These are phyloP conservation scores for Harringtonia lauricola DNA, from an alignment of 2,329 filamentous ascomycete genomes.

Conservation along the genomic window DNA sequence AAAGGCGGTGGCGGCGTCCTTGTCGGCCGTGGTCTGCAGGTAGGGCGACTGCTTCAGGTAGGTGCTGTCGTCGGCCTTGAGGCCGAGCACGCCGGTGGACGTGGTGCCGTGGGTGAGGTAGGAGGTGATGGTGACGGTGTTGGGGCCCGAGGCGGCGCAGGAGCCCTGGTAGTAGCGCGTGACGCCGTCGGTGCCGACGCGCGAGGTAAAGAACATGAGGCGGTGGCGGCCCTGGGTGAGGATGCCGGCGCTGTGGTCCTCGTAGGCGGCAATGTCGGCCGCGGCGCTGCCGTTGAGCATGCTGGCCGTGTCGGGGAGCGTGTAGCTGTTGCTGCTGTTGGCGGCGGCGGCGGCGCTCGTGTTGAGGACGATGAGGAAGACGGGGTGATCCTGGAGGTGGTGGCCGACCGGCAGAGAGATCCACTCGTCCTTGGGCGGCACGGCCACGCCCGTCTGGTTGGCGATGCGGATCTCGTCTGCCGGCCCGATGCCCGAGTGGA, in stretches of 20 bases:
- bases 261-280: constrained; percentile 19
- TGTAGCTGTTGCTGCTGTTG: neutral
- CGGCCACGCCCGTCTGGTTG: constrained; percentile 34
- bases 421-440: constrained; percentile 40
- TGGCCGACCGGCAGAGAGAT: constrained; percentile 48
- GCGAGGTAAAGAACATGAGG: constrained; percentile 33
- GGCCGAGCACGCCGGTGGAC: constrained; percentile 31
- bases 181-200: constrained; percentile 15
- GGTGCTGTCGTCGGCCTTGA: constrained; percentile 26
- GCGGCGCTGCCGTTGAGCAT: constrained; percentile 1
- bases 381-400: constrained; percentile 42
- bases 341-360: neutral
- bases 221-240: constrained; percentile 33
- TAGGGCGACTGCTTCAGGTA: constrained; percentile 35
- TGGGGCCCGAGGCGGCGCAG: constrained; percentile 26
- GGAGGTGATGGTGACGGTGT: constrained; percentile 23
- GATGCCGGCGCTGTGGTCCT: constrained; percentile 21
- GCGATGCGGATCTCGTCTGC: constrained; percentile 45
- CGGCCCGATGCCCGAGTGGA: constrained; percentile 50
- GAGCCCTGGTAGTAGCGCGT: constrained; percentile 30
- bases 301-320: constrained; percentile 8
- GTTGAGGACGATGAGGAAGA: neutral
- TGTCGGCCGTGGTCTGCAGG: constrained; percentile 40
- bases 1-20: constrained; percentile 43
- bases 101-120: constrained; percentile 40